Evolutionary conservation across 208 protist genomes (phyloP).

Genomic region (Leishmania major): DNA sequence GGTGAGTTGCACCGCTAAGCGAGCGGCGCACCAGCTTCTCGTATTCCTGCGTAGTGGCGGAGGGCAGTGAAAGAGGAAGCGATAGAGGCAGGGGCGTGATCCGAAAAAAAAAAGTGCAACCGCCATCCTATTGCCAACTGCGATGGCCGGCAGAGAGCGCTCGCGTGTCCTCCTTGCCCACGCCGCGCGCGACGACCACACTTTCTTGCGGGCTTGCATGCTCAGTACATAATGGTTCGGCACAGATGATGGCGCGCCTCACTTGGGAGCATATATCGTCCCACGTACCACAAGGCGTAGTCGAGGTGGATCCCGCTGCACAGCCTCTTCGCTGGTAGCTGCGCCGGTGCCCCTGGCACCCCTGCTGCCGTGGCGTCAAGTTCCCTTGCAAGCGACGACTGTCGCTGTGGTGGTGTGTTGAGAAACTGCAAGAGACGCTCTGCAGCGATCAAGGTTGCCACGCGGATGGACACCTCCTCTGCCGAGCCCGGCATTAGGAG

Average conservation of each 20-base stretch:
- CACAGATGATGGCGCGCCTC: conserved; percentile 64
- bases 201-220: not conserved
- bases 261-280: conserved; percentile 44
- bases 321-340: not conserved
- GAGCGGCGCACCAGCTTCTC: not conserved
- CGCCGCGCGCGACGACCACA: not conserved
- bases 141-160: not conserved
- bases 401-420: not conserved
- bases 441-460: conserved; percentile 55
- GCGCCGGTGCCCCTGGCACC: not conserved
- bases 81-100: not conserved
- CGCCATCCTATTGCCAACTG: not conserved
- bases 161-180: not conserved
- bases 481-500: conserved; percentile 40
- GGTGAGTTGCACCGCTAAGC: not conserved
- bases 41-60: not conserved
- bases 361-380: not conserved
- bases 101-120: not conserved
- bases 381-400: not conserved
- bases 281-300: conserved; percentile 81
- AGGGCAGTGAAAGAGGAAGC: not conserved
- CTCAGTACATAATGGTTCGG: conserved; percentile 68
- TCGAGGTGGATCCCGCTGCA: conserved; percentile 49
- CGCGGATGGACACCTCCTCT: conserved; percentile 75
- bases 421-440: conserved; percentile 54